Evolutionary conservation across 768 basidiomycete species (phyloP), one percentile per base, ranked within the genome.

Genomic region (Suillus paluster): DNA sequence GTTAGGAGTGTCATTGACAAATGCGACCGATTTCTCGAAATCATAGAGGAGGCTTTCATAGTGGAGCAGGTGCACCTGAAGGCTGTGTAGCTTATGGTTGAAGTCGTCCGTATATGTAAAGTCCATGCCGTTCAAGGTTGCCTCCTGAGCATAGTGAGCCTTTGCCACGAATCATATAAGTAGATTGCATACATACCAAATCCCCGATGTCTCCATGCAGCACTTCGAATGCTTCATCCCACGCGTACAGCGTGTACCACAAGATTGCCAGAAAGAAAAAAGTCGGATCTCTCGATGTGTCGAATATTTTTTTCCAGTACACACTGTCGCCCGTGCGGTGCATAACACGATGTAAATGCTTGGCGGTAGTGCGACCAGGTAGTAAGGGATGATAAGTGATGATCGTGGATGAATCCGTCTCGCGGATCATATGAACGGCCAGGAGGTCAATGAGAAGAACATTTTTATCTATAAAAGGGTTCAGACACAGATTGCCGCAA

Each of bases 171-270:
- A 17, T 9, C 15, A 17, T 67, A 25, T 41, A n/a, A n/a, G n/a
- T n/a, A 6, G 48, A 72, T 82, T 52, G 19, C 19, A n/a, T 39
- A 71, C 79, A 25, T 65, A 82, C 82, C 79, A 84, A 68, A 60
- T 62, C 75, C 54, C 77, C 78, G n/a, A 84, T 79, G 63, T 84
- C 81, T 14, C 65, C 62, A 63, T 83, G 82, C 36, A 84, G 63
- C 14, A 71, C 68, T 65, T 84, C 82, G 33, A 84, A 72, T 4
- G 80, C 72, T 68, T 85, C 83, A 58, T 84, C 84, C 81, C 83
- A 84, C 1, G 82, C 78, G 66, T 84, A 84, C 12, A 83, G 67
- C 2, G 81, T 79, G 62, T 83, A 82, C 84, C 83, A 84, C 38
- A 84, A 66, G 17, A 81, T 68, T 48, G 78, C 74, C 14, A 85